A percentile compares a stretch with the other conserved stretches of the same genome.
Evolutionary conservation across 495 filamentous ascomycete genomes (phyloP).

Genomic region (Penicillium maclennaniae): DNA sequence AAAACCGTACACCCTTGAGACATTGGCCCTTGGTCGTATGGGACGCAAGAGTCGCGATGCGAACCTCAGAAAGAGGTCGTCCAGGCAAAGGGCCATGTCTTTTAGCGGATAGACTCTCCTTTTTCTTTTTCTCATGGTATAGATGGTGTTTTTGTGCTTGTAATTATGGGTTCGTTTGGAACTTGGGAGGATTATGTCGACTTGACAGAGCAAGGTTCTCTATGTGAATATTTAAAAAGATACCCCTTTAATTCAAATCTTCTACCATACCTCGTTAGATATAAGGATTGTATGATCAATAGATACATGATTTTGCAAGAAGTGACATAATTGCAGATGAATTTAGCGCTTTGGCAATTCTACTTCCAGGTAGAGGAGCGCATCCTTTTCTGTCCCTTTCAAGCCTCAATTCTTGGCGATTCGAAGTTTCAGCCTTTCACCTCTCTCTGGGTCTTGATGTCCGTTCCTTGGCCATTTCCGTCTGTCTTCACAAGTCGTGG

Average conservation of each 20-base stretch:
- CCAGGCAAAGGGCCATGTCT: conserved; percentile 19
- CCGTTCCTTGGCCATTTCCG: no score
- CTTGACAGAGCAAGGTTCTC: background rate
- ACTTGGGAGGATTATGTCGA: background rate
- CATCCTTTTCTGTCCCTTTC: no score
- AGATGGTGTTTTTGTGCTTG: background rate
- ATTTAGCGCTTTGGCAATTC: no score
- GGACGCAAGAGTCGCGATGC: conserved; percentile 40
- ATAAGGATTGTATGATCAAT: no score
- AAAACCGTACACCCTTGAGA: conserved; percentile 40
- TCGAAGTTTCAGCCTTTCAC: no score
- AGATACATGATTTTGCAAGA: no score
- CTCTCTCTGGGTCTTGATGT: no score
- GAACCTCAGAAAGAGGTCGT: conserved; percentile 18
- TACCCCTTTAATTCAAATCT: background rate
- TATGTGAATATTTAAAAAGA: conserved; percentile 3
- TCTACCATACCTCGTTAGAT: no score
- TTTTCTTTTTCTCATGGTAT: background rate
- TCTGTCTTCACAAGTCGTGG: no score
- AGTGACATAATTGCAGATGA: no score
- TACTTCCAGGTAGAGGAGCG: no score
- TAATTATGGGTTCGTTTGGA: background rate
- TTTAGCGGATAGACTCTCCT: conserved; percentile 10
- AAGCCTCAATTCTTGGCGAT: no score
- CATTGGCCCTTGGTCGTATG: conserved; percentile 35